Evolutionary conservation across 1,284 basidiomycete genomes (phyloP), one percentile per base, ranked within the genome.

Genomic region (Volvariella surrecta): DNA sequence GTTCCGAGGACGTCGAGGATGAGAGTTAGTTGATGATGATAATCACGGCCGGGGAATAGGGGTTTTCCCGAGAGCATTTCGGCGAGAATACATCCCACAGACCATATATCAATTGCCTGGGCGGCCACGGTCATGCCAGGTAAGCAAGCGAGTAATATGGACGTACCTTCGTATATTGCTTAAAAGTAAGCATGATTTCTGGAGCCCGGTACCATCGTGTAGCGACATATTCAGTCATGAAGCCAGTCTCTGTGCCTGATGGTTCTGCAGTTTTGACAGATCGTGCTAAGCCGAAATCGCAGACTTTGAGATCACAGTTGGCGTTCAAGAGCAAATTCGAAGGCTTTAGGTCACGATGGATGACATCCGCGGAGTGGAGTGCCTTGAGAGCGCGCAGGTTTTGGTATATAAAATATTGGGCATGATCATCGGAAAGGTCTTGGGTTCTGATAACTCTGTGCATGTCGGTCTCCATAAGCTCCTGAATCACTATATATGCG

Each of bases 171-270:
- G 90, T 93, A 67, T 96, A 96, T 63, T 93, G 88, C 60, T 93
- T 91, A 71, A 96, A 95, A 2, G 91, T 94, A 46, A 96, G 73
- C 93, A 96, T 95, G 64, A 95, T 92, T 61, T 95, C 92, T 1
- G 92, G 92, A 0, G 92, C 92, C 34, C 93, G 80, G 58, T 95
- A 95, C 92, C 87, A 90, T 50, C 85, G 71, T 9, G 92, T 96
- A 2, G 93, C 92, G 38, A 96, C 92, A 58, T 95, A 94, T 79
- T 90, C 85, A 0, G 90, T 94, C 90, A 94, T 93, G 66, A 91
- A 91, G 0, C 89, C 89, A 0, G 82, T 87, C 56, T 87, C 86
- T 3, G 83, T 89, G 24, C 87, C 85, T 19, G 82, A 84, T 0
- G 89, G 87, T 55, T 89, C 79, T 7, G 87, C 86, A 7, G 89